phyloP scores from a whole-genome alignment of 108 stramenopile genomes.

The Cyclotella sp. region DNA sequence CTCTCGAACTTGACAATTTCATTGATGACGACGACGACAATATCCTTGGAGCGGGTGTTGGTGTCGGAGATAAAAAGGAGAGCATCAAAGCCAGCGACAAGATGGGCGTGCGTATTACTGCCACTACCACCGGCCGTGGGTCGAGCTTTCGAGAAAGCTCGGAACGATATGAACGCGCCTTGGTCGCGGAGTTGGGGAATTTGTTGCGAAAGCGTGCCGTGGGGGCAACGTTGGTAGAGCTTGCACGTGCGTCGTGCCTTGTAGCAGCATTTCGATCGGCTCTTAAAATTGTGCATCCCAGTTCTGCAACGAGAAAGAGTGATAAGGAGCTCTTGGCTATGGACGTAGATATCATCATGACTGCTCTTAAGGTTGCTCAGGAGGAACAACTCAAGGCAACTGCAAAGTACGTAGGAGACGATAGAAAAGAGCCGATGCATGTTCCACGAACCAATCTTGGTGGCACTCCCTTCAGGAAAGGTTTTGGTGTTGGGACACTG shows the following conservation, averaged over 20 bases:
- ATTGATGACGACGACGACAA: constrained; percentile 74
- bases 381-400: constrained; percentile 90
- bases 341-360: constrained; percentile 90
- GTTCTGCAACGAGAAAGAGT: constrained; percentile 79
- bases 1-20: constrained; percentile 86
- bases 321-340: constrained; percentile 86
- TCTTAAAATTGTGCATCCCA: constrained; percentile 88
- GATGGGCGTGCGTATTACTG: constrained; percentile 26
- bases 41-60: constrained; percentile 1
- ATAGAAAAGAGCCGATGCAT: constrained; percentile 76
- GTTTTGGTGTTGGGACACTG: constrained; percentile 25
- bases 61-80: constrained; percentile 48
- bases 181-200: constrained; percentile 84
- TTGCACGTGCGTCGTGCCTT: constrained; percentile 80
- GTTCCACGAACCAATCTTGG: constrained; percentile 44
- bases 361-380: constrained; percentile 85
- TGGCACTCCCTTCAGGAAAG: constrained; percentile 38
- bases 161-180: constrained; percentile 82
- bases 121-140: constrained; percentile 56
- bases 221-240: constrained; percentile 75
- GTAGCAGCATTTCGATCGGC: constrained; percentile 88
- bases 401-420: constrained; percentile 70
- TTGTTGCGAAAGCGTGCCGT: constrained; percentile 74
- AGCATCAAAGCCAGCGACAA: constrained; percentile 35
- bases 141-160: constrained; percentile 86